phyloP scores from a whole-genome alignment of 2,329 filamentous ascomycete genomes.

The Parastagonospora nodorum region DNA sequence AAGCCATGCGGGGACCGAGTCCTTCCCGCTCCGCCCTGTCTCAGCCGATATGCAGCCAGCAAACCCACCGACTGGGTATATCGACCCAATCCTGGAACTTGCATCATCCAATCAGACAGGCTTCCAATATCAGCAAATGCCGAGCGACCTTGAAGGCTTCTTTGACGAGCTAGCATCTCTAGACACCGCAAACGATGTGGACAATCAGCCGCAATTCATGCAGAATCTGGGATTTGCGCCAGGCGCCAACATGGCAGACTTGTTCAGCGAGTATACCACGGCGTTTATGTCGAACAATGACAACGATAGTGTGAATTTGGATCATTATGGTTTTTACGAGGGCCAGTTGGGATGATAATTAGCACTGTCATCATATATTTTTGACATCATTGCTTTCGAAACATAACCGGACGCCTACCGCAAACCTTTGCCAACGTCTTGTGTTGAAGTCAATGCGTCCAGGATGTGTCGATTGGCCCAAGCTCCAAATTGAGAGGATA shows the following conservation, averaged over 20 bases:
- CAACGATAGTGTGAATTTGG: slow-evolving; percentile 22
- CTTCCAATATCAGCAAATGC: slow-evolving; percentile 41
- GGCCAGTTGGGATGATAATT: slow-evolving; percentile 12
- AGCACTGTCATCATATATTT: neutral
- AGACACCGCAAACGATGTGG: slow-evolving; percentile 58
- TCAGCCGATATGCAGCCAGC: slow-evolving; percentile 16
- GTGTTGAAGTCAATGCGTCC: too few relatives aligned
- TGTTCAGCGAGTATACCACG: slow-evolving; percentile 51
- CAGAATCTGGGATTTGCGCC: slow-evolving; percentile 69
- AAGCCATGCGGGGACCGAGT: neutral
- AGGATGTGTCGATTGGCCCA: too few relatives aligned
- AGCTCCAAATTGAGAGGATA: too few relatives aligned
- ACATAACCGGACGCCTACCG: too few relatives aligned
- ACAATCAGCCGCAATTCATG: slow-evolving; percentile 68
- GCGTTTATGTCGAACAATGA: slow-evolving; percentile 34
- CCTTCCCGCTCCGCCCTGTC: slow-evolving; percentile 13
- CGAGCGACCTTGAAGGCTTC: slow-evolving; percentile 55
- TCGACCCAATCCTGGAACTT: slow-evolving; percentile 4
- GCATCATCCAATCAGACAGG: slow-evolving; percentile 14
- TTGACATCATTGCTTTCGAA: too few relatives aligned
- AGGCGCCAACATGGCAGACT: slow-evolving; percentile 63
- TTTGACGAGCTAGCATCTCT: slow-evolving; percentile 64
- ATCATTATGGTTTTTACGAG: slow-evolving; percentile 36
- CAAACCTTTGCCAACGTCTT: too few relatives aligned
- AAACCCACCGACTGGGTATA: slow-evolving; percentile 6